A percentile compares a stretch with the other conserved stretches of the same genome.
Conservation (phyloP, 371 early-diverging fungal genomes). For the Encephalitozoon romaleae region DNA sequence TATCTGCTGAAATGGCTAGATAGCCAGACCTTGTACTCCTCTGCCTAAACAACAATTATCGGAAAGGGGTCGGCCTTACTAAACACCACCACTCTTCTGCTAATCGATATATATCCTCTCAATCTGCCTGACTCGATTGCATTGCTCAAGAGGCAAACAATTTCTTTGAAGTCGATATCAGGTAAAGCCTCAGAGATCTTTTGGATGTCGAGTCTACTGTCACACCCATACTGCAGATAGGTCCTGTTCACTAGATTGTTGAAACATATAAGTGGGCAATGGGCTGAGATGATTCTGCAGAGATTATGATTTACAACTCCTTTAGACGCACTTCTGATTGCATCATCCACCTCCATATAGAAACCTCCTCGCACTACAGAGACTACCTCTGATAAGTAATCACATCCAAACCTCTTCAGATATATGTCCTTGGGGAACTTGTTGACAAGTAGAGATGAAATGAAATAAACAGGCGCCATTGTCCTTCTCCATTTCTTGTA, state of each 20-base stretch:
- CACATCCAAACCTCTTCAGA: background rate
- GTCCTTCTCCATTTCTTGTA: background rate
- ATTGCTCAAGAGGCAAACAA: background rate
- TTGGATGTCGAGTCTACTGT: slow-evolving; percentile 12
- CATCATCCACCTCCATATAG: background rate
- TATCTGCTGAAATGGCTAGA: slow-evolving; percentile 25
- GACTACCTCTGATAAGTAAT: background rate
- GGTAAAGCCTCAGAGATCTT: background rate
- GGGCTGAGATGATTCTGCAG: background rate
- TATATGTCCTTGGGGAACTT: background rate
- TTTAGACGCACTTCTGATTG: background rate
- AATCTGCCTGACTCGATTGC: background rate
- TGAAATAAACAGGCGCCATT: slow-evolving; percentile 7
- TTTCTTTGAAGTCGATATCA: background rate
- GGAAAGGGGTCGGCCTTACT: slow-evolving; percentile 35
- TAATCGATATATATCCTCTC: slow-evolving; percentile 28
- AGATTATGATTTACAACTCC: background rate
- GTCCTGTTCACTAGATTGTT: background rate
- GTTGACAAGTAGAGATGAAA: slow-evolving; percentile 5
- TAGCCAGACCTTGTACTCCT: background rate
- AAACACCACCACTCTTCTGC: slow-evolving; percentile 20
- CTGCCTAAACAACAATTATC: background rate
- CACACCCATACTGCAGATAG: background rate
- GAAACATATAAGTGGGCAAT: slow-evolving; percentile 14
- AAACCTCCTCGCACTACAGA: background rate